Percentiles rank a stretch among this genome's conserved stretches.
Evolutionary conservation across 2,329 filamentous ascomycete species (phyloP).

Genomic region (Onygena corvina): DNA sequence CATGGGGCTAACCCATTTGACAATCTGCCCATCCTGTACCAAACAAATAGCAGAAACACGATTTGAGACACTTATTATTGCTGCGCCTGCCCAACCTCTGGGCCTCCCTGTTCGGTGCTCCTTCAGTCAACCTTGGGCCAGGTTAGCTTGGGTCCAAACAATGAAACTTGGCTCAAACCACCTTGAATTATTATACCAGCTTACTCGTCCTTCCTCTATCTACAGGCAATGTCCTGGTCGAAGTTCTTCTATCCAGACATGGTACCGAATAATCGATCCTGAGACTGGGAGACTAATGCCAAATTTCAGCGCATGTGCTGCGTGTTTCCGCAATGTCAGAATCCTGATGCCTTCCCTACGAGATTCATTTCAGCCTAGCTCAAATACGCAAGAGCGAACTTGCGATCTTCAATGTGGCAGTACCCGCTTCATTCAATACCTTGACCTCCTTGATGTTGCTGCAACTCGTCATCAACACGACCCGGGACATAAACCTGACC

Average conservation of each 20-base stretch:
- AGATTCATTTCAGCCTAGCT: conserved; percentile 48
- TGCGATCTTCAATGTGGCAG: conserved; percentile 59
- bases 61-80: conserved; percentile 56
- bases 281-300: conserved; percentile 51
- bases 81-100: conserved; percentile 46
- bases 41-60: conserved; percentile 56
- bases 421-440: conserved; percentile 45
- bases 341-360: conserved; percentile 60
- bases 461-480: conserved; percentile 34
- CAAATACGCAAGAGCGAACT: conserved; percentile 39
- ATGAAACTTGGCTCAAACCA: conserved; percentile 56
- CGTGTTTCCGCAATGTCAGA: conserved; percentile 61
- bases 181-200: conserved; percentile 55
- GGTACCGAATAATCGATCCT: conserved; percentile 65
- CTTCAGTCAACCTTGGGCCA: conserved; percentile 70
- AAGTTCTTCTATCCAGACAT: conserved; percentile 47
- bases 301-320: conserved; percentile 62
- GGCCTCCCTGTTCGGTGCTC: conserved; percentile 57
- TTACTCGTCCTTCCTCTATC: conserved; percentile 51
- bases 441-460: conserved; percentile 45
- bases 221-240: conserved; percentile 48
- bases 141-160: conserved; percentile 71
- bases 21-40: conserved; percentile 75
- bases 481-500: conserved; percentile 33
- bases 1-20: conserved; percentile 55